A percentile compares a stretch with the other conserved stretches of the same genome.
These are phyloP conservation scores for Fusarium kyushuense DNA, from an alignment of 2,329 filamentous ascomycete genomes.

Conservation along the genomic window DNA sequence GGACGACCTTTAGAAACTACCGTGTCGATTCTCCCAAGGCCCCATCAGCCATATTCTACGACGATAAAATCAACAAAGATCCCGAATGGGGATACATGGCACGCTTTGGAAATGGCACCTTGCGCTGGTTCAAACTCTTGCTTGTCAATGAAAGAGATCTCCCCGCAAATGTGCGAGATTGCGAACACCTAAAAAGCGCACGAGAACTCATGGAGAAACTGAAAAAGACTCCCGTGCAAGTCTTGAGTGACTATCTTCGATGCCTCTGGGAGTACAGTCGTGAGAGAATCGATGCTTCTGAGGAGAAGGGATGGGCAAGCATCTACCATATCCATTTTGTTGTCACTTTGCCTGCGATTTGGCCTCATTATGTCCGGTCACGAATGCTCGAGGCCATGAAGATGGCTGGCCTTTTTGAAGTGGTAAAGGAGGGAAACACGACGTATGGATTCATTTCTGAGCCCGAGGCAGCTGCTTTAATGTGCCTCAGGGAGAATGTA, in stretches of 20 bases:
- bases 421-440: conserved; percentile 47
- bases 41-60: conserved; percentile 47
- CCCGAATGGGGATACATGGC: conserved; percentile 53
- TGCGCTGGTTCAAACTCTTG: conserved; percentile 59
- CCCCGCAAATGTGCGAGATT: conserved; percentile 39
- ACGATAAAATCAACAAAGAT: not conserved
- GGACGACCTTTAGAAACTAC: conserved; percentile 39
- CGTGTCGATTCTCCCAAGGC: conserved; percentile 51
- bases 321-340: conserved; percentile 53
- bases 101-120: conserved; percentile 27
- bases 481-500: conserved; percentile 50
- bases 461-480: conserved; percentile 60
- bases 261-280: conserved; percentile 52
- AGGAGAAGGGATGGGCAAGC: conserved; percentile 42
- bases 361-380: conserved; percentile 55
- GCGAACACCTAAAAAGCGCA: conserved; percentile 38
- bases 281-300: conserved; percentile 43
- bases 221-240: conserved; percentile 46
- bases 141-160: conserved; percentile 55
- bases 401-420: conserved; percentile 53
- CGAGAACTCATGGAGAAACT: conserved; percentile 1
- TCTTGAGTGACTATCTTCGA: conserved; percentile 52
- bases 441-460: conserved; percentile 56
- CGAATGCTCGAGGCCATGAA: conserved; percentile 54
- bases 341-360: conserved; percentile 61